Conservation (phyloP, 208 protist species). For the Sergeia podlipaevii region DNA sequence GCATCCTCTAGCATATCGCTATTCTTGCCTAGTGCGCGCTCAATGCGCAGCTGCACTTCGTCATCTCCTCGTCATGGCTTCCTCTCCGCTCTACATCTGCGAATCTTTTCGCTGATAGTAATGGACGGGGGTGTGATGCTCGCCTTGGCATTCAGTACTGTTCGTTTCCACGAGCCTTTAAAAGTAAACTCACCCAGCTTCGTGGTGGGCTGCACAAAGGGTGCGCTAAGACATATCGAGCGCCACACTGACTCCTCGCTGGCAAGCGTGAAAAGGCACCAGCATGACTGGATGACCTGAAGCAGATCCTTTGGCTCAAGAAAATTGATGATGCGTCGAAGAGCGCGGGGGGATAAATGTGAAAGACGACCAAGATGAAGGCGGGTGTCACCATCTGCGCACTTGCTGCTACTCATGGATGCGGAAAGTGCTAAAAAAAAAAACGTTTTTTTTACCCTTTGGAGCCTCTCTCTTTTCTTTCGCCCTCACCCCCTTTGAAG, state of each 20-base stretch:
- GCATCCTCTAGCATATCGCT: no score
- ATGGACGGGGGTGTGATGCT: no score
- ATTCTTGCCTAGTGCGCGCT: no score
- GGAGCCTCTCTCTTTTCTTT: neutral
- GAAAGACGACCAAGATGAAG: conserved; percentile 1
- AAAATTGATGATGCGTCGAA: conserved; percentile 11
- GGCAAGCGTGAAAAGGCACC: conserved; percentile 16
- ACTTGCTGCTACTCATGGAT: neutral
- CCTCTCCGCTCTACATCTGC: no score
- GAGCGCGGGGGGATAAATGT: conserved; percentile 7
- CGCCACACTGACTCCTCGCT: conserved; percentile 23
- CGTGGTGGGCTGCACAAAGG: conserved; percentile 14
- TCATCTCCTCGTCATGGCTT: no score
- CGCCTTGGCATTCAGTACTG: conserved; percentile 8
- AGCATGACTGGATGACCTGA: conserved; percentile 14
- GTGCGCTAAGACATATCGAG: conserved; percentile 9
- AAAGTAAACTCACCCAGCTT: conserved; percentile 26
- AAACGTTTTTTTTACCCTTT: conserved; percentile 6
- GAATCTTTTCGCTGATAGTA: no score
- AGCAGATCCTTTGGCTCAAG: conserved; percentile 8
- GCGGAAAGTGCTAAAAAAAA: neutral
- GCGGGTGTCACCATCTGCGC: neutral
- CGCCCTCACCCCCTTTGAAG: no score
- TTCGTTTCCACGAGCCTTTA: conserved; percentile 31
- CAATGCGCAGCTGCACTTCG: no score